Evolutionary conservation across 495 filamentous ascomycete genomes (phyloP).

Genomic region (Collariella sp.): DNA sequence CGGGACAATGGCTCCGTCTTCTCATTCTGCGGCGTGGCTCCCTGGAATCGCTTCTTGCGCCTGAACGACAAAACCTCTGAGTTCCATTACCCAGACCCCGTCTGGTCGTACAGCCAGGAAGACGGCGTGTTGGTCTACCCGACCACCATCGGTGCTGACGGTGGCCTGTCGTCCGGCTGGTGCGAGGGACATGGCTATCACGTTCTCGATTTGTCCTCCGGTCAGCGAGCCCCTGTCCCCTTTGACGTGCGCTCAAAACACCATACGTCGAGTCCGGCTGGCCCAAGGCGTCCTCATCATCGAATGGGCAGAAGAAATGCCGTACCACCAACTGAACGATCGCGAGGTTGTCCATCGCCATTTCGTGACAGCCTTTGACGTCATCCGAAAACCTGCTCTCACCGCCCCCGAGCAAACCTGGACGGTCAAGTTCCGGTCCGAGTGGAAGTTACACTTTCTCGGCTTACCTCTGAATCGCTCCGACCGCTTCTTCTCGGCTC

Average conservation of each 20-base stretch:
- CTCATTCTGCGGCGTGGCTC: constrained; percentile 37
- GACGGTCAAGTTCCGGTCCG: constrained; percentile 49
- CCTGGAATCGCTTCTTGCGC: constrained; percentile 50
- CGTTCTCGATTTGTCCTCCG: constrained; percentile 46
- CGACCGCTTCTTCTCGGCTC: constrained; percentile 58
- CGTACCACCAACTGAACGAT: constrained; percentile 52
- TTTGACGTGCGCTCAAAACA: constrained; percentile 48
- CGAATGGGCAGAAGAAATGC: constrained; percentile 56
- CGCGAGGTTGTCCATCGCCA: constrained; percentile 52
- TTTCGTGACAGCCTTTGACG: constrained; percentile 55
- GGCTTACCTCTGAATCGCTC: constrained; percentile 51
- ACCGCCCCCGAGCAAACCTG: constrained; percentile 24
- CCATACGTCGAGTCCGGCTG: constrained; percentile 50
- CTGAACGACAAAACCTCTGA: constrained; percentile 32
- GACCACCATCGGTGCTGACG: constrained; percentile 8
- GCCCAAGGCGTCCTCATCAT: constrained; percentile 49
- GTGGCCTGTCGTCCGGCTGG: constrained; percentile 15
- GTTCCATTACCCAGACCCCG: constrained; percentile 46
- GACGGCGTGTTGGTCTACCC: constrained; percentile 54
- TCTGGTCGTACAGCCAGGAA: constrained; percentile 50
- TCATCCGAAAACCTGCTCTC: constrained; percentile 24
- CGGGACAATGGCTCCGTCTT: constrained; percentile 28
- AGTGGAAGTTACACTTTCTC: constrained; percentile 59
- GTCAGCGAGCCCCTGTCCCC: constrained; percentile 41
- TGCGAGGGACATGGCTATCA: constrained; percentile 36